Evolutionary conservation across 2,329 filamentous ascomycete genomes (phyloP).

Genomic region (Hypoxylon sp.): DNA sequence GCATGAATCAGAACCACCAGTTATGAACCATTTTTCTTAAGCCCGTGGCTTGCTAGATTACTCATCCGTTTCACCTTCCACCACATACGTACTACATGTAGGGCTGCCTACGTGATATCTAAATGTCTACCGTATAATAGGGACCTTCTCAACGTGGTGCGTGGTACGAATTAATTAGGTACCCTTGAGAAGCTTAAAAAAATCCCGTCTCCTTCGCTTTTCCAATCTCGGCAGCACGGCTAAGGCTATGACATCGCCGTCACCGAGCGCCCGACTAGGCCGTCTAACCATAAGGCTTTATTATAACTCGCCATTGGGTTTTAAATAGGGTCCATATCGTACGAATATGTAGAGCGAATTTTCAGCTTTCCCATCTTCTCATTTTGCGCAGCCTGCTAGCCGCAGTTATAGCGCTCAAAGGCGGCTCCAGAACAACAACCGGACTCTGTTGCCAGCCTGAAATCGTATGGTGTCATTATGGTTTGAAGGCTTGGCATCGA

Average conservation of each 20-base stretch:
- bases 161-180: conserved; percentile 8
- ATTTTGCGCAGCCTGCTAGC: conserved; percentile 20
- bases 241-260: conserved; percentile 29
- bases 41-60: not conserved
- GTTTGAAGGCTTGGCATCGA: conserved; percentile 33
- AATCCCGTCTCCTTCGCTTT: conserved; percentile 35
- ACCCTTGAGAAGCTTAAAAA: conserved; percentile 35
- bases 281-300: conserved; percentile 32
- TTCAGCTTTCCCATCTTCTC: conserved; percentile 27
- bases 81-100: conserved; percentile 19
- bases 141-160: conserved; percentile 24
- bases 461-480: conserved; percentile 44
- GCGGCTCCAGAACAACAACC: conserved; percentile 33
- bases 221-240: conserved; percentile 40
- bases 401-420: conserved; percentile 34
- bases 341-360: conserved; percentile 14
- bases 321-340: conserved; percentile 4
- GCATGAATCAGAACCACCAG: conserved; percentile 3
- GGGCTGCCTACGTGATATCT: conserved; percentile 21
- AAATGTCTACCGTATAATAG: not conserved
- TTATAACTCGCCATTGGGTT: conserved; percentile 17
- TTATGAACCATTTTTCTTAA: conserved; percentile 8
- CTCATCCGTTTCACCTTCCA: conserved; percentile 9
- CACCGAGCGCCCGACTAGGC: conserved; percentile 9
- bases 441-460: conserved; percentile 41